Conservation (phyloP, 345 rosid genomes). For the Excoecaria cochinchinensis region DNA sequence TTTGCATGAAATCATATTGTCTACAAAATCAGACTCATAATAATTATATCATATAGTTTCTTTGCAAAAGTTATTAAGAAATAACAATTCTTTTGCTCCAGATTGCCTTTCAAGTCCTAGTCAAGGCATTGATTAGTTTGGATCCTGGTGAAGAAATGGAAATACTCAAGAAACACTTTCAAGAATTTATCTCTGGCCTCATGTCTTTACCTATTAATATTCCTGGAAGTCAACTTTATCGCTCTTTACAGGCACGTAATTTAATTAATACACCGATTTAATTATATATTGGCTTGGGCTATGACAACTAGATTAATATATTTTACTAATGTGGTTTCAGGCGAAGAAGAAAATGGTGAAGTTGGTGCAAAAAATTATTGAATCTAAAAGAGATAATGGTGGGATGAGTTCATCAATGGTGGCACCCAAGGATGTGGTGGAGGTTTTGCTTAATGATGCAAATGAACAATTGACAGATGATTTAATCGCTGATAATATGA, state of each 20-base stretch:
- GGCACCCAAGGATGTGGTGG: constrained; percentile 62
- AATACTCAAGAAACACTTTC: constrained; percentile 66
- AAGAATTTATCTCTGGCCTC: constrained; percentile 78
- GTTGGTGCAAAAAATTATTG: constrained; percentile 54
- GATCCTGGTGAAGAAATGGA: constrained; percentile 81
- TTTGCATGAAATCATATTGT: constrained; percentile 44
- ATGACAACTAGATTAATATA: not conserved
- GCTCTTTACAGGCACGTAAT: constrained; percentile 70
- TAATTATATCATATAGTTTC: constrained; percentile 22
- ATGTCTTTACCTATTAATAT: constrained; percentile 85
- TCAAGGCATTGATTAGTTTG: constrained; percentile 84
- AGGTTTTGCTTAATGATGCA: constrained; percentile 63
- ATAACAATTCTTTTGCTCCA: constrained; percentile 26
- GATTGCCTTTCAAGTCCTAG: constrained; percentile 91
- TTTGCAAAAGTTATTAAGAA: constrained; percentile 21
- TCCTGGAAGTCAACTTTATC: constrained; percentile 86
- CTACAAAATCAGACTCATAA: constrained; percentile 29
- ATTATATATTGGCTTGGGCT: no score
- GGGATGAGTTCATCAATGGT: constrained; percentile 9
- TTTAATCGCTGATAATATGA: constrained; percentile 78
- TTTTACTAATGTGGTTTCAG: constrained; percentile 26
- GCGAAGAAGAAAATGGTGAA: constrained; percentile 92
- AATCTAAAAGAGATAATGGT: constrained; percentile 37
- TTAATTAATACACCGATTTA: not conserved
- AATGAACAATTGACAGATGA: constrained; percentile 60